These are phyloP conservation scores for Curvularia sp. DNA, from an alignment of 2,329 filamentous ascomycete species.

Conservation along the genomic window DNA sequence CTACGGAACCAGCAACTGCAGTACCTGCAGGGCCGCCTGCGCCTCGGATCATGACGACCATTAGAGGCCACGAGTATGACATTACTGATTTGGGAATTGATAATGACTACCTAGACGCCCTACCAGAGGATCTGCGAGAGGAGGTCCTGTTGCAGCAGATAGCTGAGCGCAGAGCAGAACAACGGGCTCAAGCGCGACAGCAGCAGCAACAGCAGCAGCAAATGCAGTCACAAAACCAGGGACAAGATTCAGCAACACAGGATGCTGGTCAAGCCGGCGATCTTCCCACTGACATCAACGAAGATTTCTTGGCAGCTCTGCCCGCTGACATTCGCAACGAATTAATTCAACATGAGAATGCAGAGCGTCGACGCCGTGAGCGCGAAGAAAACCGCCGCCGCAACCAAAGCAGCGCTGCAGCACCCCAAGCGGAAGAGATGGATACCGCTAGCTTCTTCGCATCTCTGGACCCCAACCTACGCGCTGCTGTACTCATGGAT, in stretches of 20 bases:
- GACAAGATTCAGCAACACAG: conserved; percentile 21
- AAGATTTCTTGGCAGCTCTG: conserved; percentile 91
- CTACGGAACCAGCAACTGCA: conserved; percentile 33
- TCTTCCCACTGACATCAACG: conserved; percentile 82
- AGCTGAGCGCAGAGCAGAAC: conserved; percentile 70
- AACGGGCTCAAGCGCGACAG: conserved; percentile 26
- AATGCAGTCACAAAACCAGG: conserved; percentile 35
- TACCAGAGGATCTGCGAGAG: conserved; percentile 95
- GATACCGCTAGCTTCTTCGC: conserved; percentile 91
- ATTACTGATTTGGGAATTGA: conserved; percentile 96
- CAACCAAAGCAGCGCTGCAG: conserved; percentile 58
- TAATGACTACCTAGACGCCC: conserved; percentile 89
- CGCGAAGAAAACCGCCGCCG: conserved; percentile 80
- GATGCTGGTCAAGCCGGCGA: conserved; percentile 62
- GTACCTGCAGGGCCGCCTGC: conserved; percentile 42
- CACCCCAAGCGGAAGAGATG: conserved; percentile 71
- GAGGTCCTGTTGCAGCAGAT: conserved; percentile 94
- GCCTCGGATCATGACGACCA: conserved; percentile 76
- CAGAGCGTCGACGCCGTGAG: conserved; percentile 85
- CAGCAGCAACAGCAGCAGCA: conserved; percentile 60
- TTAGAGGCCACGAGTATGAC: conserved; percentile 86
- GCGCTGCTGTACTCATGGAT: conserved; percentile 87
- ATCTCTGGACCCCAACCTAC: conserved; percentile 82
- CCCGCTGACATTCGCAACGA: conserved; percentile 90
- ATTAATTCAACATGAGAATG: conserved; percentile 86